Percentiles rank a stretch among this genome's conserved stretches.
These are phyloP conservation scores for Digitaria exilis DNA, from an alignment of 202 grass and related monocot genomes.

Conservation along the genomic window DNA sequence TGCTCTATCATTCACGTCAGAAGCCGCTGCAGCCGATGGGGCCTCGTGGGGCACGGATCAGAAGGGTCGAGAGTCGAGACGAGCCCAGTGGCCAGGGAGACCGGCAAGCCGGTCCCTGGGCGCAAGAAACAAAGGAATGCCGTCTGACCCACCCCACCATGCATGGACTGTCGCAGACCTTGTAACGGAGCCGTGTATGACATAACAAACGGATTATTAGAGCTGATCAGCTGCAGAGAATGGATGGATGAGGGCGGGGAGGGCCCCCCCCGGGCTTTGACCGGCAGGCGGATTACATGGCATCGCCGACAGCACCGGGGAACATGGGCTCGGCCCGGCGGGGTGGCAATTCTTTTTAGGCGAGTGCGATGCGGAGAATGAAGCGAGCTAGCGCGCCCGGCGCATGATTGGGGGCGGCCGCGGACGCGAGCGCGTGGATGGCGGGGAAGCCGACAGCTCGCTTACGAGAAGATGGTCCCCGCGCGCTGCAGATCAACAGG, in stretches of 20 bases:
- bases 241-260: too few relatives aligned
- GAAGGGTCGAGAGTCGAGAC: background rate
- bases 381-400: background rate
- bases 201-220: too few relatives aligned
- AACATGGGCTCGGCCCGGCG: background rate
- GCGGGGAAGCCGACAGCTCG: constrained; percentile 1
- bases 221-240: too few relatives aligned
- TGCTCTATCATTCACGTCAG: too few relatives aligned
- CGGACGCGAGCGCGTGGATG: background rate
- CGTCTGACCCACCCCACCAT: background rate
- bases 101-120: background rate
- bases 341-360: background rate
- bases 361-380: constrained; percentile 41
- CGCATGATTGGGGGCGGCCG: background rate
- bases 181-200: too few relatives aligned
- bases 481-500: too few relatives aligned
- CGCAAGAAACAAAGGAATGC: too few relatives aligned
- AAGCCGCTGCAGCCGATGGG: background rate
- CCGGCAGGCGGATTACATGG: background rate
- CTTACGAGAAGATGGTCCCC: too few relatives aligned
- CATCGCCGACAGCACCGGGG: too few relatives aligned
- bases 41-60: background rate
- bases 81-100: background rate
- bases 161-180: background rate
- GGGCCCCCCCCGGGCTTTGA: constrained; percentile 9